Base-by-base conservation (phyloP, 2,329 filamentous ascomycete species). In the Neofusicoccum cordaticola region DNA sequence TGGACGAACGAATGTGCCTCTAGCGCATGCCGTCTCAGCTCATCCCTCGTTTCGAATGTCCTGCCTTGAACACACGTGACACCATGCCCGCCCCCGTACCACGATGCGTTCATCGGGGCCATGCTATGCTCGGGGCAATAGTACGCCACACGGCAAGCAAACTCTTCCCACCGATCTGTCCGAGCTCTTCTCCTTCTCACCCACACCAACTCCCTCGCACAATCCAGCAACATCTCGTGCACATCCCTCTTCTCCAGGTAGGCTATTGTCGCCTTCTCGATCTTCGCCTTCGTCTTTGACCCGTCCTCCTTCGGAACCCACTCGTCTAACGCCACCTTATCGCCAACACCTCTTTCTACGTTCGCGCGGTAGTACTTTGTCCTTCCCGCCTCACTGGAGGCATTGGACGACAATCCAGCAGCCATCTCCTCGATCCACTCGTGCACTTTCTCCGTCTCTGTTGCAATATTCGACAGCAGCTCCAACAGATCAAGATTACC, bases 151-250 rank as follows among this genome's bases (percentile, higher is more conserved):
- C 64, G 35, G 8, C 62, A 37, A 22, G 66, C 67, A 42, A 65
- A 66, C n/a, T 39, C 61, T 48, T 68, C 67, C 67, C 66, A 68
- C 4, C 67, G 50, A 31, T 66, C 64, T 5, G 66, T 67, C 13
- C 42, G 35, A 2, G 66, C 61, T 22, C 22, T 22, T 22, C 22
- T 22, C 22, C 22, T 22, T 22, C 22, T 22, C 22, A 22, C 22
- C 22, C 22, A 22, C 2, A 22, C 22, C 22, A 22, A 22, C 22
- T 22, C 22, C 22, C 22, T 22, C 22, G 22, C 22, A 22, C 22
- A 22, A 22, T 22, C 22, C 22, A 22, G 22, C 22, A 22, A 22
- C 22, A 22, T 22, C 22, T 22, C 22, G 22, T 22, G 22, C 22
- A 3, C 22, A 22, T 22, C 22, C 22, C 22, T 22, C 22, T 22